These are phyloP conservation scores for Lactuca saligna DNA, from an alignment of 129 eudicot species.

Conservation along the genomic window DNA sequence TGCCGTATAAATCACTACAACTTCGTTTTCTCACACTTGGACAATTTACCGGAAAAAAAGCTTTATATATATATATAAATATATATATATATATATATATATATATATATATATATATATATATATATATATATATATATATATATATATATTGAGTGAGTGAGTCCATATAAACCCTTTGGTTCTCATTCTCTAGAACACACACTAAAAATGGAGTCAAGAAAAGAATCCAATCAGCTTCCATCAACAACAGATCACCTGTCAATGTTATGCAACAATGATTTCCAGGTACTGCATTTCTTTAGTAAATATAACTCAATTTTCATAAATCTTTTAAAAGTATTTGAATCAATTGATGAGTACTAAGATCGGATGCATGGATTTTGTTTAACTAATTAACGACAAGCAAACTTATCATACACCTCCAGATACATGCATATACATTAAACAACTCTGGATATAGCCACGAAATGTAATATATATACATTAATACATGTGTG, in stretches of 20 bases:
- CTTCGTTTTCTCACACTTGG: not conserved
- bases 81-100: not conserved
- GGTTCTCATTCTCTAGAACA: constrained; percentile 20
- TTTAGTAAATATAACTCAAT: not conserved
- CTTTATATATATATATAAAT: constrained; percentile 1
- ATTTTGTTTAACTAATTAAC: not conserved
- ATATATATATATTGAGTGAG: not conserved
- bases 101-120: constrained; percentile 18
- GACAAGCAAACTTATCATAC: not conserved
- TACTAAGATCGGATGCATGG: not conserved
- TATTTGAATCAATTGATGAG: not conserved
- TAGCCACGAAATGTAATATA: not conserved
- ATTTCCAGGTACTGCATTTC: constrained; percentile 30
- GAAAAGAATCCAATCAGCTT: constrained; percentile 33
- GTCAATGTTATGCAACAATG: constrained; percentile 30
- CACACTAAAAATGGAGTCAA: constrained; percentile 36
- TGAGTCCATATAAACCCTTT: constrained; percentile 24
- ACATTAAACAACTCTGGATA: not conserved
- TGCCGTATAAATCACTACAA: not conserved
- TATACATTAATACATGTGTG: no score
- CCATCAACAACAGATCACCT: constrained; percentile 33
- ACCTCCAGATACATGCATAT: not conserved
- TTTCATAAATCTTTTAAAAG: not conserved
- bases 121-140: not conserved
- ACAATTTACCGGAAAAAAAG: not conserved